Base-by-base conservation (phyloP, 176 grass and related monocot genomes). In the Coix lacrymajobi region DNA sequence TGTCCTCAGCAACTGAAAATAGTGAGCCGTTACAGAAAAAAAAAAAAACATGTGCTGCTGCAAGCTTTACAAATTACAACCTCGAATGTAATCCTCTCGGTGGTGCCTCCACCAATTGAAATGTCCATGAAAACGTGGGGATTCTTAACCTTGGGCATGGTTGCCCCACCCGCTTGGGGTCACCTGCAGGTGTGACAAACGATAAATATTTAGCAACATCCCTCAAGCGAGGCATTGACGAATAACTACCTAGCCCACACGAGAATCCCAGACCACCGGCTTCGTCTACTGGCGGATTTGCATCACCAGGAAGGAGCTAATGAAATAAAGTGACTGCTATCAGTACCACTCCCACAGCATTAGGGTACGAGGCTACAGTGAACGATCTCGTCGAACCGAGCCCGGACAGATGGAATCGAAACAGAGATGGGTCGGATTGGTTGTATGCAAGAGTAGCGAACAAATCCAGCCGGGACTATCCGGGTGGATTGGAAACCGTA, bases 121-220 rank as follows among this genome's bases (percentile, higher is more conserved):
- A 94, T 87, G 78, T 94, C 92, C 61, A 94, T 22, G 85, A 91
- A 94, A 15, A 94, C 87, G 1, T 71, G 73, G 12, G 89, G 92
- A 61, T 94, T 94, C 68, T 89, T 88, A 28, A 64, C 51, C 73
- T 70, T 89, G 13, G 77, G 49, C 92, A 94, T 94, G 63, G 73
- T 66, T 71, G 69, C 62, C 64, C 24, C 74, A 9, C 37, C 74
- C 80, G 45, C 48, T 39, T 20, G 5, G 52, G 57, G 71, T 68
- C 69, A 79, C 84, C 84, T 87, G 81, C 49, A 78, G 38, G 24
- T 71, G 64, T 37, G 66, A 83, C 15, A 85, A 29, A 22, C 40
- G 40, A 30, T 31, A 58, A 52, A 78, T 58, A 29, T n/a, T 77
- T 40, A 76, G 57, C 83, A 41, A 73, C 62, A 66, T 69, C 61